phyloP scores from a whole-genome alignment of 2,329 filamentous ascomycete genomes.

The Cercospora nicotianae region DNA sequence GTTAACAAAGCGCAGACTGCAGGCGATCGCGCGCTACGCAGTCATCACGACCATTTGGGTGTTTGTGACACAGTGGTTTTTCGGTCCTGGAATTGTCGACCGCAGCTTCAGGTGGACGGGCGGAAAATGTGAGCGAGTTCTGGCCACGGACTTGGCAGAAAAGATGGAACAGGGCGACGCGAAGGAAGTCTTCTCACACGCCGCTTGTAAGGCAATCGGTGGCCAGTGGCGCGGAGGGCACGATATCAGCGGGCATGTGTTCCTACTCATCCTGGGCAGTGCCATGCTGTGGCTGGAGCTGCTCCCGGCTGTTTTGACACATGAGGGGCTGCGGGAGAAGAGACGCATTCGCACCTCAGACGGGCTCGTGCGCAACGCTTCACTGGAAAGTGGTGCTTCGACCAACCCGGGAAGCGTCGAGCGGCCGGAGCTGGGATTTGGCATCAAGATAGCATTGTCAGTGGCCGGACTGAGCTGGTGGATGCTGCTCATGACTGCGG shows the following conservation, averaged over 20 bases:
- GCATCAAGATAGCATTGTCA: constrained; percentile 54
- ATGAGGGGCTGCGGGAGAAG: constrained; percentile 57
- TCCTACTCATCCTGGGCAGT: constrained; percentile 82
- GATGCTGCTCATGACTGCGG: constrained; percentile 98
- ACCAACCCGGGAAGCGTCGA: constrained; percentile 40
- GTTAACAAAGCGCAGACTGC: constrained; percentile 50
- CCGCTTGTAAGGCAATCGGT: constrained; percentile 78
- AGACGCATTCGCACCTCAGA: constrained; percentile 65
- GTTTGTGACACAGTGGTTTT: constrained; percentile 92
- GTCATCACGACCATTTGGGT: constrained; percentile 78
- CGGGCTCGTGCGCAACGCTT: constrained; percentile 57
- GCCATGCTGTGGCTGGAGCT: constrained; percentile 81
- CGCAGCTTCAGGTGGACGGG: constrained; percentile 86
- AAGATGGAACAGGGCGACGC: constrained; percentile 46
- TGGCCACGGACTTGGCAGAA: constrained; percentile 43
- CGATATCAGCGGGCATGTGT: constrained; percentile 94
- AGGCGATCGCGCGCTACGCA: constrained; percentile 67
- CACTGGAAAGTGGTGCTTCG: constrained; percentile 44
- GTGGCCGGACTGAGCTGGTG: constrained; percentile 76
- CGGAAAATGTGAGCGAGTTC: constrained; percentile 70
- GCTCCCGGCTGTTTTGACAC: constrained; percentile 58
- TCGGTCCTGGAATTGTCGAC: constrained; percentile 87
- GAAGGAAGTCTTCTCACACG: constrained; percentile 64
- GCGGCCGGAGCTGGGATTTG: constrained; percentile 41
- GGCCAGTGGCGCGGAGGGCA: constrained; percentile 90